Evolutionary conservation across 2,329 filamentous ascomycete species (phyloP).

Genomic region (Ophiostoma himal-ulmi): DNA sequence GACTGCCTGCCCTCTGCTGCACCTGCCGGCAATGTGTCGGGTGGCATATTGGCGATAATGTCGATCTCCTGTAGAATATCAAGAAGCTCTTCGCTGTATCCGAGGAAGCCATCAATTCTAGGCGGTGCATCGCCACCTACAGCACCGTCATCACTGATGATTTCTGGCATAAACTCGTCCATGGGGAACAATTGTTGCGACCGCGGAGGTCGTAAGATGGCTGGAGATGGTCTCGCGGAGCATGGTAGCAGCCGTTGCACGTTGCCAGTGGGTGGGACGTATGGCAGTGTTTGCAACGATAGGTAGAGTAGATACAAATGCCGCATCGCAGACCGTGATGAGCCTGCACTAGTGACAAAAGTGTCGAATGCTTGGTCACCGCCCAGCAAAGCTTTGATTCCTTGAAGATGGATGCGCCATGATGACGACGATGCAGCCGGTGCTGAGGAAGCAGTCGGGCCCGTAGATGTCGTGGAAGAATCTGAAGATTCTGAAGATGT

Average conservation of each 20-base stretch:
- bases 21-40: neutral
- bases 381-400: slow-evolving; percentile 20
- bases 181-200: neutral
- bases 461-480: neutral
- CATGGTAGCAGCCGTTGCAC: neutral
- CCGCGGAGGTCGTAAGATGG: neutral
- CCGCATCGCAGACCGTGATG: slow-evolving; percentile 18
- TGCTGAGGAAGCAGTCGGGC: neutral
- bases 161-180: slow-evolving; percentile 9
- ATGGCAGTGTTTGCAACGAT: slow-evolving; percentile 19
- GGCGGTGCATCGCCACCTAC: slow-evolving; percentile 5
- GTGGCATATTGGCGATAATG: slow-evolving; percentile 3
- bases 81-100: slow-evolving; percentile 21
- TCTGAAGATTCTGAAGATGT: neutral
- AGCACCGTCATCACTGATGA: neutral
- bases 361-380: slow-evolving; percentile 17
- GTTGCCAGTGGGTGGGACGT: slow-evolving; percentile 1
- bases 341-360: slow-evolving; percentile 13
- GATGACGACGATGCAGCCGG: slow-evolving; percentile 9
- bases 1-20: neutral
- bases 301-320: slow-evolving; percentile 21
- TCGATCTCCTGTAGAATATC: slow-evolving; percentile 22
- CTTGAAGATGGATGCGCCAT: slow-evolving; percentile 24
- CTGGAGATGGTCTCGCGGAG: neutral
- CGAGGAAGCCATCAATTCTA: slow-evolving; percentile 23